Base-by-base conservation (phyloP, 495 filamentous ascomycete species). In the Neurospora sp. region DNA sequence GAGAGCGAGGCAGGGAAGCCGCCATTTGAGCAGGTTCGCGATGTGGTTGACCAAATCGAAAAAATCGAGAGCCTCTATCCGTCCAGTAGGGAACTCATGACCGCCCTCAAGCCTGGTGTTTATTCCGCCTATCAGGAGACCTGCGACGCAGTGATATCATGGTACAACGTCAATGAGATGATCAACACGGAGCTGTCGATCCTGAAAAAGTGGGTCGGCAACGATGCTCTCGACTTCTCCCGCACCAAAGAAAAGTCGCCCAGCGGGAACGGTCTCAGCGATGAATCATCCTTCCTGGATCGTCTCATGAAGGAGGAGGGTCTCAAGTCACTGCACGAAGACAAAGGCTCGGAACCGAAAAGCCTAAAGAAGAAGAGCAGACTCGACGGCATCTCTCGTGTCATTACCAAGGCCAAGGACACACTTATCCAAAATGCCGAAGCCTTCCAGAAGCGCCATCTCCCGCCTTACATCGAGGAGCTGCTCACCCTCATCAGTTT, bases 221-320 rank as follows among this genome's bases (percentile, higher is more conserved):
- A 99, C 79, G 92, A 93, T 62, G 94, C 95, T 77, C 87, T 99
- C 17, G 94, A 98, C 82, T 98, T 99, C 79, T 89, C 89, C 66
- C 91, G 92, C 77, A 85, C 86, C 39, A 84, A 85, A 76, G 83
- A 89, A 76, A 81, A 78, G 70, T 83, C 84, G 70, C 83, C 86
- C 69, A 85, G 82, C 71, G 88, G 85, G 39, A 89, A 88, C 74
- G 90, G 93, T 73, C 85, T 98, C 19, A 89, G 89, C 31, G 94
- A 97, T 77, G 93, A 97, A 72, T 89, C 93, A 0, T 96, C 93
- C 2, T 99, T 99, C 80, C 85, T 99, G 62, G 96, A 99, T 80
- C 90, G 96, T n/a, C 91, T 98, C n/a, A 87, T 98, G 85, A 98
- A 98, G 77, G 96, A 98, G 80, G 96, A 99, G 78, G 94, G 93